These are phyloP conservation scores for Podospora australis DNA, from an alignment of 495 filamentous ascomycete genomes.

Conservation along the genomic window DNA sequence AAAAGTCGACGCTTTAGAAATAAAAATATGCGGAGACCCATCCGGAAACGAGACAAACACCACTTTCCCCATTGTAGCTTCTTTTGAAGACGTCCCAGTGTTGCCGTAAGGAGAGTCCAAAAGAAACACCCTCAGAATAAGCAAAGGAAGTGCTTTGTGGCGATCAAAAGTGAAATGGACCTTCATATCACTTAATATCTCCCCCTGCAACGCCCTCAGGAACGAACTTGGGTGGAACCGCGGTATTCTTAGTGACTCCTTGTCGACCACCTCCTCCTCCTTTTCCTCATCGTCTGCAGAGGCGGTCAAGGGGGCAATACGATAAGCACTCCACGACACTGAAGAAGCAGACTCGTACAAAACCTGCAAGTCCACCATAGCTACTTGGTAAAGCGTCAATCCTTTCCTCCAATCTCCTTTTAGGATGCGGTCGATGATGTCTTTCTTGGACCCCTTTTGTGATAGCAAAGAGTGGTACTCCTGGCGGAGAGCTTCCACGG, in stretches of 20 bases:
- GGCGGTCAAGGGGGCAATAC: slow-evolving; percentile 39
- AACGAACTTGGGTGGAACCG: slow-evolving; percentile 73
- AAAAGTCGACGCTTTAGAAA: slow-evolving; percentile 52
- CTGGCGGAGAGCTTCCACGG: slow-evolving; percentile 55
- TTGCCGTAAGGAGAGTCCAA: slow-evolving; percentile 66
- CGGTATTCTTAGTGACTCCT: slow-evolving; percentile 48
- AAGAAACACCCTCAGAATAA: slow-evolving; percentile 68
- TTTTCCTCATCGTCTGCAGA: slow-evolving; percentile 26
- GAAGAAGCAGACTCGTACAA: slow-evolving; percentile 68
- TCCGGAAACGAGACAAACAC: slow-evolving; percentile 77
- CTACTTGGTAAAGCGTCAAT: slow-evolving; percentile 68
- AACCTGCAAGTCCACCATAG: slow-evolving; percentile 72
- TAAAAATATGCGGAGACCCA: slow-evolving; percentile 65
- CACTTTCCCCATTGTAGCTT: no score
- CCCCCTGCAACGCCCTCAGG: slow-evolving; percentile 60
- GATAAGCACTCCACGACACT: slow-evolving; percentile 70
- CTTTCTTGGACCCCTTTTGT: slow-evolving; percentile 62
- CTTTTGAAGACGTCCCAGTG: slow-evolving; percentile 38
- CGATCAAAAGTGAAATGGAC: slow-evolving; percentile 70
- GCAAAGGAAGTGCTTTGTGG: slow-evolving; percentile 54
- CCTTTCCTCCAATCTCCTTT: slow-evolving; percentile 81
- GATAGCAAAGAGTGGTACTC: slow-evolving; percentile 49
- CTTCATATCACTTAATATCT: slow-evolving; percentile 67
- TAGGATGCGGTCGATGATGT: slow-evolving; percentile 68
- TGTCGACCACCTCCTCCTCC: slow-evolving; percentile 28